Conservation (phyloP, 805 yeast genomes). For the Candida gorgasii region DNA sequence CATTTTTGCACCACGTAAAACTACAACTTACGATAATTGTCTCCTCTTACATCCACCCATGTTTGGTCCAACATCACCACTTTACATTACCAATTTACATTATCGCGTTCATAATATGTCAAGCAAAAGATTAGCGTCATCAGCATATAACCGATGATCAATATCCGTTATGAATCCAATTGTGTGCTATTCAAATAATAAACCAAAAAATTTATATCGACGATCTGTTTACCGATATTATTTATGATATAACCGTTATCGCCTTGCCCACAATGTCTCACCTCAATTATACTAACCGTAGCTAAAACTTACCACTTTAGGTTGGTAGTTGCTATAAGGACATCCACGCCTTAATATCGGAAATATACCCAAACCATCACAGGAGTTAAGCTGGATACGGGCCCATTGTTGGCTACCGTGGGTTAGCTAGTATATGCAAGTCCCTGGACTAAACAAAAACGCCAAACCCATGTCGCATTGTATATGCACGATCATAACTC, state of each 20-base stretch:
- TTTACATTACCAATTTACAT: background rate
- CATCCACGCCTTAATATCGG: too few relatives aligned
- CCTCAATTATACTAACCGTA: background rate
- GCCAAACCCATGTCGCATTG: background rate
- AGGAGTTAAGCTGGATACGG: too few relatives aligned
- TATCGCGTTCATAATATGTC: background rate
- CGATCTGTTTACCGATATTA: background rate
- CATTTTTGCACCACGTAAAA: too few relatives aligned
- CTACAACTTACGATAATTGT: too few relatives aligned
- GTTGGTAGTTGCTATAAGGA: too few relatives aligned
- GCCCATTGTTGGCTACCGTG: too few relatives aligned
- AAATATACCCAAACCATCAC: too few relatives aligned
- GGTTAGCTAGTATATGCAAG: background rate
- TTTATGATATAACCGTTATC: background rate
- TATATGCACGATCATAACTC: background rate
- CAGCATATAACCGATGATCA: background rate
- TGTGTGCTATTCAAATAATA: too few relatives aligned
- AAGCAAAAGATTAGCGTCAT: background rate
- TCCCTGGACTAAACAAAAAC: background rate
- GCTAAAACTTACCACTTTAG: background rate
- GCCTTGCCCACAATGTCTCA: background rate
- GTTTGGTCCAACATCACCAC: too few relatives aligned
- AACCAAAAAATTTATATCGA: background rate
- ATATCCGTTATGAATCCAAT: background rate
- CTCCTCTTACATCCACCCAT: too few relatives aligned